Percentiles rank a stretch among this genome's conserved stretches.
phyloP scores from a whole-genome alignment of 306 rosid genomes.

The Cotoneaster glaucophyllus region DNA sequence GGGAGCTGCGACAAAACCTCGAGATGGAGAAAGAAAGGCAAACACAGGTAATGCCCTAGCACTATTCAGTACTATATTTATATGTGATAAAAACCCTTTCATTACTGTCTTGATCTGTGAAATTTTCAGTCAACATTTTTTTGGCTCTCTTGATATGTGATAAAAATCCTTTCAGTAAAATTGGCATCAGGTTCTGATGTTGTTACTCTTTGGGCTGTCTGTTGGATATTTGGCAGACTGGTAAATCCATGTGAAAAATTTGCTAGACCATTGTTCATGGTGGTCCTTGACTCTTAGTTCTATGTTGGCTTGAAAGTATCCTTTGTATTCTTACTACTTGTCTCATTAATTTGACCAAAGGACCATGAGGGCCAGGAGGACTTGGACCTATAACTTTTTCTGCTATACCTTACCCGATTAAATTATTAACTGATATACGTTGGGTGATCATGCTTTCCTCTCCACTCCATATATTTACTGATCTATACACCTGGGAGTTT shows the following conservation, averaged over 20 bases:
- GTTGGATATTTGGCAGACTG: not conserved
- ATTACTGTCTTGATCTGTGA: not conserved
- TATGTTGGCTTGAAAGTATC: not conserved
- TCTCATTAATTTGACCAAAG: not conserved
- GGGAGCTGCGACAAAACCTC: constrained; percentile 83
- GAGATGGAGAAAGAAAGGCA: constrained; percentile 93
- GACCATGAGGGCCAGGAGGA: not conserved
- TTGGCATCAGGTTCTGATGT: not conserved
- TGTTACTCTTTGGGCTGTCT: not conserved
- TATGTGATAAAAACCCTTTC: not conserved
- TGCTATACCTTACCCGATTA: not conserved
- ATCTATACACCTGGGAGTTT: not conserved
- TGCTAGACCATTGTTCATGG: not conserved
- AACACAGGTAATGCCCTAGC: constrained; percentile 50
- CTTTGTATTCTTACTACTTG: constrained; percentile 5
- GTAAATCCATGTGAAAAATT: not conserved
- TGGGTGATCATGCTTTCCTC: not conserved
- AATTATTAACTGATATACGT: not conserved
- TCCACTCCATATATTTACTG: not conserved
- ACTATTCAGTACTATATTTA: not conserved
- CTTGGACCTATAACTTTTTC: not conserved
- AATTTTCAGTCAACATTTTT: not conserved
- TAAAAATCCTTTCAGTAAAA: not conserved
- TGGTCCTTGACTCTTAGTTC: not conserved
- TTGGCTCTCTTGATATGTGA: not conserved